Evolutionary conservation across 768 basidiomycete genomes (phyloP), one percentile per base, ranked within the genome.

Genomic region (Phaffia australis): DNA sequence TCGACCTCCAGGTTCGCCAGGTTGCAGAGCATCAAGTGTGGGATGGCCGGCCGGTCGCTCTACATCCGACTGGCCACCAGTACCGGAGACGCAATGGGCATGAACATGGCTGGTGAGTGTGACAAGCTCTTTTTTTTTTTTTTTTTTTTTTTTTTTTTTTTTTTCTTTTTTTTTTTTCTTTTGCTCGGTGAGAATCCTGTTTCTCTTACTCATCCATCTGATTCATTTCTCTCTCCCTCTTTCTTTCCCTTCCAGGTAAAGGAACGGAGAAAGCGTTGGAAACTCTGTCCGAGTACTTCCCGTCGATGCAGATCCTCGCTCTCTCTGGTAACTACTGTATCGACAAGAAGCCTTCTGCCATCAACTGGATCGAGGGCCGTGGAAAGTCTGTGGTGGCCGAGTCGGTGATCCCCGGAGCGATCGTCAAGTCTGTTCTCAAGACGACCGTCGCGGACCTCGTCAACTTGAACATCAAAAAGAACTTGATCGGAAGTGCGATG

Each of bases 341-440:
- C 70, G 95, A 99, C 79, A 99, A 99, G 86, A 99, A 99, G 79
- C 89, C 95, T 0, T 89, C 95, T 14, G 95, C 95, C 55, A 95
- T 99, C 78, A 99, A 98, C 79, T 99, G 95, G 95, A 98, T 98
- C 70, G 94, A 98, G 78, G 95, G 95, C 1, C 81, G 95, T 51
- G 95, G 95, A 29, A 99, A 99, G 86, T 88, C 88, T 63, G 87
- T 99, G 23, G 93, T 98, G 58, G 94, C 91, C 0, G 94, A 99
- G 79, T 92, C 93, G 1, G 82, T 98, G 57, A 79, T 99, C 42
- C 88, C 94, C 0, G 93, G 93, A 0, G 84, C 84, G 70, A 79
- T 92, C 47, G 92, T 99, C 66, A 86, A 85, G 81, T 81, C 78
- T 48, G 91, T 99, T 70, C 78, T 99, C 72, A 99, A 98, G 85